These are phyloP conservation scores for Penicillium sp. DNA, from an alignment of 2,329 filamentous ascomycete genomes.

Conservation along the genomic window DNA sequence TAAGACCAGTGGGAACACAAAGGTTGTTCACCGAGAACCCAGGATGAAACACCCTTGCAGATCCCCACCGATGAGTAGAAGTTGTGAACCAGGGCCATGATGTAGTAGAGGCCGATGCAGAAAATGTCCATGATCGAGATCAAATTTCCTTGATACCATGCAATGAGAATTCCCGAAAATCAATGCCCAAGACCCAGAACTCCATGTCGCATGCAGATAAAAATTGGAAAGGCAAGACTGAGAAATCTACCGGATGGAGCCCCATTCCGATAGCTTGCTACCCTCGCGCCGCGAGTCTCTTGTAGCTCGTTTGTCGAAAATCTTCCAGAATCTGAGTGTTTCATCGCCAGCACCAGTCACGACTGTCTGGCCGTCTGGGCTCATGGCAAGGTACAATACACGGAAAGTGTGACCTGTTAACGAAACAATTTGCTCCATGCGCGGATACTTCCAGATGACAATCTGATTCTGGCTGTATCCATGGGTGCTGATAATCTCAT, in stretches of 20 bases:
- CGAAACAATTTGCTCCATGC: conserved; percentile 94
- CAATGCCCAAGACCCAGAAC: conserved; percentile 28
- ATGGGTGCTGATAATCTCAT: conserved; percentile 95
- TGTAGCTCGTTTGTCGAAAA: conserved; percentile 80
- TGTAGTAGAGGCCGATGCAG: conserved; percentile 33
- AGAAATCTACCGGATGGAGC: conserved; percentile 64
- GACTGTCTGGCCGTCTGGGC: conserved; percentile 87
- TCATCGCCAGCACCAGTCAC: conserved; percentile 97
- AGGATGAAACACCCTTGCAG: background rate
- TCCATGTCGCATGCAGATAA: conserved; percentile 37
- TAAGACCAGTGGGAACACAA: background rate
- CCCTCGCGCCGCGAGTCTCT: conserved; percentile 65
- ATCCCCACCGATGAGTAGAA: background rate
- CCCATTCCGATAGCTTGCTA: conserved; percentile 72
- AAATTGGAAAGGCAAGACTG: conserved; percentile 12
- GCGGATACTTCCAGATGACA: conserved; percentile 98
- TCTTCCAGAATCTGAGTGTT: conserved; percentile 94
- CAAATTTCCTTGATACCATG: conserved; percentile 23
- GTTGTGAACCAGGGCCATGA: conserved; percentile 18
- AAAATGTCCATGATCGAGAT: conserved; percentile 18
- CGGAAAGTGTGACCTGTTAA: conserved; percentile 95
- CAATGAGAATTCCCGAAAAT: conserved; percentile 21
- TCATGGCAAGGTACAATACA: conserved; percentile 95
- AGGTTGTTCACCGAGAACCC: background rate
- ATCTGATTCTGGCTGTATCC: conserved; percentile 98